Evolutionary conservation across 495 filamentous ascomycete genomes (phyloP).

Genomic region (Chlorociboria aeruginascens): DNA sequence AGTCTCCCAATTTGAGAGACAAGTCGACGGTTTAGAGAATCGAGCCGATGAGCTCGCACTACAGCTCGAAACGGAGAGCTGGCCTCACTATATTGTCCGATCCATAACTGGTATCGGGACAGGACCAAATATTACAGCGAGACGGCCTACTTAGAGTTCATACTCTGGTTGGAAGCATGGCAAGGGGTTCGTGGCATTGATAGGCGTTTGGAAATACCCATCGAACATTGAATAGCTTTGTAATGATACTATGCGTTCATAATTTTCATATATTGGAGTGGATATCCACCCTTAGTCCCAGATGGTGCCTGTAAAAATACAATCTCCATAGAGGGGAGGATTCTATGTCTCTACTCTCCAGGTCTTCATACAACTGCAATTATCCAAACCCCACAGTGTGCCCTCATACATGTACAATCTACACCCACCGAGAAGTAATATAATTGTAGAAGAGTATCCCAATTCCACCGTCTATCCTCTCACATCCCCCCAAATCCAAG

Average conservation of each 20-base stretch:
- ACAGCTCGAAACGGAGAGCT: conserved; percentile 50
- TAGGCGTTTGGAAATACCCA: conserved; percentile 20
- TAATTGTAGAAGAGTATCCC: neutral
- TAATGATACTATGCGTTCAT: too few relatives aligned
- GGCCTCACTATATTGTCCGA: conserved; percentile 46
- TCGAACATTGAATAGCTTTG: conserved; percentile 10
- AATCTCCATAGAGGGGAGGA: neutral
- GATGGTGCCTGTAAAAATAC: conserved; percentile 11
- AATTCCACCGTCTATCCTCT: neutral
- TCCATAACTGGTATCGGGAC: conserved; percentile 48
- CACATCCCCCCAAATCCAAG: conserved; percentile 24
- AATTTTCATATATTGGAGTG: neutral
- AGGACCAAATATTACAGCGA: conserved; percentile 36
- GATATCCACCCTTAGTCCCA: conserved; percentile 13
- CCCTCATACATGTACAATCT: neutral
- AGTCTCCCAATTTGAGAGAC: conserved; percentile 65
- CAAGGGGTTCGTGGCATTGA: neutral
- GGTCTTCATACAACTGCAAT: neutral
- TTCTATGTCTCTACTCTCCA: neutral
- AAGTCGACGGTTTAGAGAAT: conserved; percentile 68
- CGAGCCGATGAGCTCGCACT: conserved; percentile 58
- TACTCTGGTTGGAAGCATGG: conserved; percentile 1
- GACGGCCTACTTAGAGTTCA: neutral
- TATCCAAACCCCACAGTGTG: too few relatives aligned
- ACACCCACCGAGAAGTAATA: neutral